Base-by-base conservation (phyloP, 2,329 filamentous ascomycete species). In the Xylariaceae sp. region DNA sequence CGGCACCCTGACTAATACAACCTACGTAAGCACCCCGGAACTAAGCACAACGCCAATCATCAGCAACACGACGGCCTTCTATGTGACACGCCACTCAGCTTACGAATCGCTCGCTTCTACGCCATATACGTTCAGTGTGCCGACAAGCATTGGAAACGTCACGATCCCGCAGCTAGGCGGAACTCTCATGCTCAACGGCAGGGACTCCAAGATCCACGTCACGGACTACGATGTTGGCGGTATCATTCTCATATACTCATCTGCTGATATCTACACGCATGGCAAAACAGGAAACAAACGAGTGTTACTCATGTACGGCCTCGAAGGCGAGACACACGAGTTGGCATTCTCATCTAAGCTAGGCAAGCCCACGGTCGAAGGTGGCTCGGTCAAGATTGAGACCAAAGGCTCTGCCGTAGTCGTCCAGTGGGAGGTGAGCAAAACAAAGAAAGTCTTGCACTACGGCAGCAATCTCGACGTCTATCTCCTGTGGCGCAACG, bases 181-280 rank as follows among this genome's bases (percentile, higher is more conserved):
- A 11, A 48, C 54, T 14, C 46, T 62, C 3, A 44, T 51, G 7
- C 49, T 60, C 14, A 59, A 53, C 36, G 80, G 85, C 0, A 72
- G 85, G 18, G 85, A 89, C 60, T 85, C 83, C 0, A 87, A 81
- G 66, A 76, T 86, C 39, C 81, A 85, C 59, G 78, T 88, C 4
- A 82, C 77, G 0, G 82, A 89, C 56, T 89, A 88, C 51, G 71
- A 78, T 11, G 67, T 88, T 42, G 82, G 81, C 0, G 75, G 76
- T n/a, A 67, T 71, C 5, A 78, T 71, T 1, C 61, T 89, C 14
- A 63, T 87, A 1, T 89, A 88, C 66, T 87, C 82, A 0, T 85
- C 85, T 2, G 83, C 82, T 0, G 85, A 89, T 59, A 78, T 89
- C 19, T 81, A 84, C 53, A 87, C 83, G 0, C 86, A 83, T 80